Evolutionary conservation across 164 flowering plant species (phyloP).

Genomic region (Buxus sempervirens): DNA sequence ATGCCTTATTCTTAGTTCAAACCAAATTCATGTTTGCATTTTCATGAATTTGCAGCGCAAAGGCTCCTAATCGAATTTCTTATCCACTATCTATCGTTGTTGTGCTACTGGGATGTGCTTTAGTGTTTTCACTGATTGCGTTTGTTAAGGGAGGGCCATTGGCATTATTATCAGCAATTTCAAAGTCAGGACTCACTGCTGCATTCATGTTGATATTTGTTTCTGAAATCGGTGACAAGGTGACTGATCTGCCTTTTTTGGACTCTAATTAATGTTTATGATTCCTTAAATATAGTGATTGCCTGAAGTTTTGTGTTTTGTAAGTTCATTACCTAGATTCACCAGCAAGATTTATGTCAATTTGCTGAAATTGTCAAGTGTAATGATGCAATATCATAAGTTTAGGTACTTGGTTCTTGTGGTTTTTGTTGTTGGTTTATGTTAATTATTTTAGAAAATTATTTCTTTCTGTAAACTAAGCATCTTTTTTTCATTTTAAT

Average conservation of each 20-base stretch:
- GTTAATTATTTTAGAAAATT: not conserved
- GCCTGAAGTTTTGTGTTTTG: not conserved
- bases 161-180: constrained; percentile 63
- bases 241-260: constrained; percentile 10
- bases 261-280: not conserved
- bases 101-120: constrained; percentile 65
- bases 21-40: constrained; percentile 13
- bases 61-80: constrained; percentile 47
- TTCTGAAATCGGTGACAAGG: constrained; percentile 99
- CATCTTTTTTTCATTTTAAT: too few relatives aligned
- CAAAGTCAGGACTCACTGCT: constrained; percentile 97
- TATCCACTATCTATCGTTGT: constrained; percentile 58
- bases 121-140: constrained; percentile 56
- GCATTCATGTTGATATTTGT: constrained; percentile 93
- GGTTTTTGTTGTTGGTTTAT: not conserved
- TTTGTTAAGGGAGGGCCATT: constrained; percentile 75
- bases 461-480: not conserved
- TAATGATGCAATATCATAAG: not conserved
- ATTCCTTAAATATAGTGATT: not conserved
- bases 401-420: not conserved
- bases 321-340: not conserved
- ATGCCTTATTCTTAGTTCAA: not conserved
- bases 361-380: not conserved
- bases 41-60: constrained; percentile 46
- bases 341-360: not conserved